Conservation (phyloP, 2,329 filamentous ascomycete genomes). For the Celoporthe dispersa region DNA sequence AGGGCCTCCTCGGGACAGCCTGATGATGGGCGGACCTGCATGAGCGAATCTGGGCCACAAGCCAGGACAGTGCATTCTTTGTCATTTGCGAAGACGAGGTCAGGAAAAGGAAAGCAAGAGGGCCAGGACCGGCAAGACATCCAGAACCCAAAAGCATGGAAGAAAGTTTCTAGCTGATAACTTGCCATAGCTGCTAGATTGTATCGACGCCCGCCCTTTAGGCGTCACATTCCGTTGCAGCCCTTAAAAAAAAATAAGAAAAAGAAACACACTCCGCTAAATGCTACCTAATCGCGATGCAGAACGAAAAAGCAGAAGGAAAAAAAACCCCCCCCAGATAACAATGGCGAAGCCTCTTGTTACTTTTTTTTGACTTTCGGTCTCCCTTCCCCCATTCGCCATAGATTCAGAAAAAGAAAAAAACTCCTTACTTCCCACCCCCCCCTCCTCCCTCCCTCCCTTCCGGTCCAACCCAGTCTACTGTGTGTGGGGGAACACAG, state of each 20-base stretch:
- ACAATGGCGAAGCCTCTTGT: not conserved
- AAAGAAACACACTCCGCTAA: slow-evolving; percentile 5
- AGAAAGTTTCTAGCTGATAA: not conserved
- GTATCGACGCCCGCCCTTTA: not conserved
- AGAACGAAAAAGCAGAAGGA: not conserved
- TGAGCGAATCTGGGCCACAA: not conserved
- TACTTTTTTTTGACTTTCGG: not conserved
- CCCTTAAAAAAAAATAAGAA: not conserved
- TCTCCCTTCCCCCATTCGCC: not conserved
- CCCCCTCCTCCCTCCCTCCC: too few relatives aligned
- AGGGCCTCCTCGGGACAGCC: not conserved
- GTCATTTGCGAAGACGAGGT: not conserved
- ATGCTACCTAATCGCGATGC: slow-evolving; percentile 16
- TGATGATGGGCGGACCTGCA: not conserved
- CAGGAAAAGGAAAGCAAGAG: not conserved
- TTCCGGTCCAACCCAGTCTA: not conserved
- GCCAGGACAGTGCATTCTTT: not conserved
- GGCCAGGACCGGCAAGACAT: not conserved
- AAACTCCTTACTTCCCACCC: not conserved
- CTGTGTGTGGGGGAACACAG: not conserved
- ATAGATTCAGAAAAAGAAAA: not conserved
- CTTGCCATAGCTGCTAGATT: not conserved
- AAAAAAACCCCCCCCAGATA: not conserved
- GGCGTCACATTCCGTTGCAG: not conserved
- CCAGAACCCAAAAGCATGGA: not conserved